These are phyloP conservation scores for Solanum verrucosum DNA, from an alignment of 257 asterid genomes.

Conservation along the genomic window DNA sequence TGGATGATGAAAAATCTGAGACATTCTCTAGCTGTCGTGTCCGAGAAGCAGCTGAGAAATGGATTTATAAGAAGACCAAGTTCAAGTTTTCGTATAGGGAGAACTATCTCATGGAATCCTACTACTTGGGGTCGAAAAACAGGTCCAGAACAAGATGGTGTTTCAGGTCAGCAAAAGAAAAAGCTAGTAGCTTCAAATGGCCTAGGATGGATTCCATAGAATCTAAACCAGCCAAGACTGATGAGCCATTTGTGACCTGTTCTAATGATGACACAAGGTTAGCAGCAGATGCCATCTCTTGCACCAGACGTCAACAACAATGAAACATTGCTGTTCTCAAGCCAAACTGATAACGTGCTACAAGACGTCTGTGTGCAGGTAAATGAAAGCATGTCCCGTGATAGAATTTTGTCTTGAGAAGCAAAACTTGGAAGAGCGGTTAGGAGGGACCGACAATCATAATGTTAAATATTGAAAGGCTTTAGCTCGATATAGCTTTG, in stretches of 20 bases:
- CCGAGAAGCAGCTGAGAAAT: conserved; percentile 48
- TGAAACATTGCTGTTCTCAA: background rate
- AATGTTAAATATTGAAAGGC: background rate
- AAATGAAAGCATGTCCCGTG: conserved; percentile 30
- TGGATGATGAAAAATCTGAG: conserved; percentile 51
- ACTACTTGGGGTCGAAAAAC: conserved; percentile 49
- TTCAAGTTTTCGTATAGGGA: conserved; percentile 40
- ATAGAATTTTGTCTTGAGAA: conserved; percentile 10
- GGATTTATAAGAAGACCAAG: conserved; percentile 36
- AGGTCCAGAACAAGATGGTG: conserved; percentile 18
- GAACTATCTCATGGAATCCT: conserved; percentile 65
- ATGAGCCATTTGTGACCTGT: conserved; percentile 10
- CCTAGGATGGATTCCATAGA: conserved; percentile 28
- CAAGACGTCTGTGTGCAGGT: conserved; percentile 26
- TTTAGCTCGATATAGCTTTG: background rate
- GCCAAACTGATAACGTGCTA: conserved; percentile 23
- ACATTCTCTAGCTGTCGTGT: conserved; percentile 47
- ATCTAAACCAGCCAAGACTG: conserved; percentile 16
- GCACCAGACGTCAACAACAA: no score
- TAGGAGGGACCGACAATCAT: background rate
- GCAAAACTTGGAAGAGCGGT: no score
- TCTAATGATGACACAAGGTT: conserved; percentile 1
- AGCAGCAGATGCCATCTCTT: background rate
- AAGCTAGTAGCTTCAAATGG: conserved; percentile 46
- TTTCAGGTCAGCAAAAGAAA: conserved; percentile 54